Evolutionary conservation across 257 asterid genomes (phyloP).

Genomic region (Cruciata laevipes): DNA sequence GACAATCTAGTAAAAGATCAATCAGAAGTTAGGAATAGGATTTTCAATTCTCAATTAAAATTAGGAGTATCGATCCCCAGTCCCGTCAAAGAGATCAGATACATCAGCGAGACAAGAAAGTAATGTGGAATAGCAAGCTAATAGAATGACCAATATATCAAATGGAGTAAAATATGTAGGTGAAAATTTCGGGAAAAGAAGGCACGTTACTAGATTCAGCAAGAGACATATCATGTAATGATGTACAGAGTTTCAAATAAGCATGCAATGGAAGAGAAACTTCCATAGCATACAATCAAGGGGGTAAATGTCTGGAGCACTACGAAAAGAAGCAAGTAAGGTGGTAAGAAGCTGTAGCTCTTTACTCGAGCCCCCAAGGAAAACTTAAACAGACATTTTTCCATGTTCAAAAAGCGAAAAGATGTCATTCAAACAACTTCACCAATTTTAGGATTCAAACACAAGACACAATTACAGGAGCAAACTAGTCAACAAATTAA

Average conservation of each 20-base stretch:
- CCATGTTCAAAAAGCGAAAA: not conserved
- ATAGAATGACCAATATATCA: too few relatives aligned
- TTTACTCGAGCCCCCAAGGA: constrained; percentile 33
- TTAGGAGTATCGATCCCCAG: not conserved
- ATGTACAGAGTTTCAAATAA: constrained; percentile 18
- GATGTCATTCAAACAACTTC: not conserved
- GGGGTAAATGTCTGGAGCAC: constrained; percentile 28
- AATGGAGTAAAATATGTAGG: too few relatives aligned
- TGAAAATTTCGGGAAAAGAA: too few relatives aligned
- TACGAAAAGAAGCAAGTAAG: constrained; percentile 29
- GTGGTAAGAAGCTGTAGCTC: constrained; percentile 14
- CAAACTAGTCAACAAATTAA: not conserved
- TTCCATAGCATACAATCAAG: constrained; percentile 19
- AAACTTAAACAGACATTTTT: not conserved
- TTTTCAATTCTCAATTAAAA: too few relatives aligned
- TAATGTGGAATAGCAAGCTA: too few relatives aligned
- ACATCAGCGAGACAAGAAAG: too few relatives aligned
- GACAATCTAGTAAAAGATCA: too few relatives aligned
- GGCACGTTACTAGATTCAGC: not conserved
- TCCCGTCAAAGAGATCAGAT: too few relatives aligned
- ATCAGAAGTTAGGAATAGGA: too few relatives aligned
- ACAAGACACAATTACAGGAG: not conserved
- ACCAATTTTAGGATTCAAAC: not conserved
- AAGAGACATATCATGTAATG: not conserved
- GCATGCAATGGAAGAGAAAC: constrained; percentile 13